Conservation (phyloP, 768 basidiomycete genomes). For the Termitomyces sp. region DNA sequence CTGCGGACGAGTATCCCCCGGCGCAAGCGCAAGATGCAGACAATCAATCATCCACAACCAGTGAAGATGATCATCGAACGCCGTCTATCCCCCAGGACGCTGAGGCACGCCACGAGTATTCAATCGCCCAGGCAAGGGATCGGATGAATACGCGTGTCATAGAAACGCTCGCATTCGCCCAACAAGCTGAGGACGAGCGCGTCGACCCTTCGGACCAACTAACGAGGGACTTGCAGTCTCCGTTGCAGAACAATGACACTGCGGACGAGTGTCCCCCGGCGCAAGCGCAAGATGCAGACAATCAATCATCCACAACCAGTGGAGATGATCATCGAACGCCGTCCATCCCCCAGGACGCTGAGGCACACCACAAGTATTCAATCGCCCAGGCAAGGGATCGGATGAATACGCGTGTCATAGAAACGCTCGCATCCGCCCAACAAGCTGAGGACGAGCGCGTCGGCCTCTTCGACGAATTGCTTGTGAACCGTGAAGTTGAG, state of each 20-base stretch:
- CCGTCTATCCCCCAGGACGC: not conserved
- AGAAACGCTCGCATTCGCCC: not conserved
- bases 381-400: not conserved
- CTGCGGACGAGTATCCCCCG: not conserved
- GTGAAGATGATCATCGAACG: not conserved
- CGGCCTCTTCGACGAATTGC: not conserved
- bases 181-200: not conserved
- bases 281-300: not conserved
- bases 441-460: not conserved
- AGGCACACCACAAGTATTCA: no score
- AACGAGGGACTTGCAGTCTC: no score
- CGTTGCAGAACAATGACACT: no score
- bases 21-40: not conserved
- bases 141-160: not conserved
- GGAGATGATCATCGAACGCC: no score
- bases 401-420: not conserved
- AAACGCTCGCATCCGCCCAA: no score
- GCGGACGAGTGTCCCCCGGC: not conserved
- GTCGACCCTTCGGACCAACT: no score
- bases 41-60: no score
- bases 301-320: no score
- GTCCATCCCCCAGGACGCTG: not conserved
- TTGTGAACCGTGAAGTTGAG: not conserved
- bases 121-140: not conserved
- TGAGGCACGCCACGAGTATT: not conserved